Evolutionary conservation across 2,329 filamentous ascomycete genomes (phyloP), one percentile per base, ranked within the genome.

Genomic region (Fusarium pseudonygamai): DNA sequence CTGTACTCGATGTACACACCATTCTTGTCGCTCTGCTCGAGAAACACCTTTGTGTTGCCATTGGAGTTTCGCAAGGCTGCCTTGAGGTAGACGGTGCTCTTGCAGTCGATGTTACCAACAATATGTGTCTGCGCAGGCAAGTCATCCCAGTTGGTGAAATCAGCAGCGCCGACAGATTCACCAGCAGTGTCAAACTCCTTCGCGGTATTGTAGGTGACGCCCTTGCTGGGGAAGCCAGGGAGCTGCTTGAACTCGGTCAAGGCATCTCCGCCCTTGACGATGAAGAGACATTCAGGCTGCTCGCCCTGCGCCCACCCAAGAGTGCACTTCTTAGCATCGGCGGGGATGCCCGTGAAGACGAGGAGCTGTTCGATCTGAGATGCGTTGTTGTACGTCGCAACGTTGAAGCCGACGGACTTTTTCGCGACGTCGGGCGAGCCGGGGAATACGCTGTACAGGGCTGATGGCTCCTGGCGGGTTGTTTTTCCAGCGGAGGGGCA

Each of bases 251-350:
- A 59, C 4, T 64, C 47, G 4, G 78, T 49, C 40, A 79, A 61
- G 1, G 76, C 82, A 60, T 73, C 79, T 28, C 47, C 32, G 24
- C 78, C 77, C 30, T 77, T 73, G 68, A 83, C 82, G 71, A 79
- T 79, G 67, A 85, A 83, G 60, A 79, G 78, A 59, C 82, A 84
- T 50, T 82, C 80, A 60, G 77, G 80, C 69, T 72, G 80, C 13
- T 79, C 79, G 24, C 82, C 84, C n/a, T 83, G 81, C 8, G 50
- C 55, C 82, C 82, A 83, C 18, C 68, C 66, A n/a, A 83, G 68
- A 7, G 43, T 43, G 76, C 82, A 83, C 5, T 56, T 49, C 57
- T 75, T 78, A 14, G 81, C 81, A 1, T 63, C 30, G 0, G 77
- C 42, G 0, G 81, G 81, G 59, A 83, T 77, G 9, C 77, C 79